Base-by-base conservation (phyloP, 805 yeast species). In the Clavispora vitiphila region DNA sequence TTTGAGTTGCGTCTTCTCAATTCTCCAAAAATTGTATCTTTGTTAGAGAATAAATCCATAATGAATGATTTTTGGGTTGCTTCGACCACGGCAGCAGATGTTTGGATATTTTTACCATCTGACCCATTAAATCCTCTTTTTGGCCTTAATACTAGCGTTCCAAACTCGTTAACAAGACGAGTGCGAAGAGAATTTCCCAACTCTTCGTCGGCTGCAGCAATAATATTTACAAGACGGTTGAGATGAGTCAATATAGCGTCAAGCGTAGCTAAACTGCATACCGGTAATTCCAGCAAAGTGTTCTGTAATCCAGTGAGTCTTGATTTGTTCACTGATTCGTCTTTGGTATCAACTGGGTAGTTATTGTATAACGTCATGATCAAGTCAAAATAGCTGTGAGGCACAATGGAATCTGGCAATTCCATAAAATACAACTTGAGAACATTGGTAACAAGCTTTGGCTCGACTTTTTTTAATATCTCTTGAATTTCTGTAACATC, bases 181-280 rank as follows among this genome's bases (percentile, higher is more conserved):
- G 57, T 60, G 53, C 77, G 72, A 22, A 67, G 67, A 0, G 60
- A 56, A 0, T 69, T 36, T 6, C 69, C 62, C 45, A 62, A 49
- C 10, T 50, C 66, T 40, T 47, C 57, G 51, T 54, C 64, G 58
- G 56, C 75, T 49, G 57, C 69, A 56, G 73, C 77, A 62, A 57
- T 71, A 55, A 57, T 67, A 40, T 58, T 63, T 22, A 82, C 74
- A 42, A 87, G 63, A 36, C 95, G 70, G 39, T 74, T 72, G 57
- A 87, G 76, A 60, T 87, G 96, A 2, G 88, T 80, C 29, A 82
- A 74, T n/a, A 87, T 61, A 1, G 90, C 89, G 58, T 84, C 90
- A 40, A 87, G 70, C 0, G 95, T 84, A 1, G 95, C 91, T 34
- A 86, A 67, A 53, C 83, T 84, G 35, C 83, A 72, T 39, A 81